Percentiles rank a stretch among this genome's conserved stretches.
These are phyloP conservation scores for Cystobasidiaceae sp. DNA, from an alignment of 1,284 basidiomycete genomes.

Conservation along the genomic window DNA sequence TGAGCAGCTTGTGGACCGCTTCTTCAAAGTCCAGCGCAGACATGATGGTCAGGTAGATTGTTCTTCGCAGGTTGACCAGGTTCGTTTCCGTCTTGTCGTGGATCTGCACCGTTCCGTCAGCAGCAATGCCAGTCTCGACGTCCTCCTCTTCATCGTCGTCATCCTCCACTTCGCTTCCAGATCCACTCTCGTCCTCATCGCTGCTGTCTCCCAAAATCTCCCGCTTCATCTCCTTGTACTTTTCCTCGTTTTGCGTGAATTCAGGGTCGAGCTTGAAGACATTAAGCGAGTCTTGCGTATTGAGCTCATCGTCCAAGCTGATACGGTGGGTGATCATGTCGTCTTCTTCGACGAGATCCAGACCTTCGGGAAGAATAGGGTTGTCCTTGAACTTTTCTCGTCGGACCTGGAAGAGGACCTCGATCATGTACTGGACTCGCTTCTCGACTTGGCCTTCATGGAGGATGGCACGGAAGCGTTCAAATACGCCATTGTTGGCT, in stretches of 20 bases:
- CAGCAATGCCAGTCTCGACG: slow-evolving; percentile 37
- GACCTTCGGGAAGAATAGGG: slow-evolving; percentile 81
- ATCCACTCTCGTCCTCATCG: slow-evolving; percentile 55
- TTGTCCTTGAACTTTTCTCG: slow-evolving; percentile 99
- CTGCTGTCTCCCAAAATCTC: slow-evolving; percentile 77
- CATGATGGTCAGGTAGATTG: slow-evolving; percentile 98
- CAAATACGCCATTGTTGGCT: slow-evolving; percentile 86
- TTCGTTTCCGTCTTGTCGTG: slow-evolving; percentile 94
- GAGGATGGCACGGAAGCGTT: slow-evolving; percentile 90
- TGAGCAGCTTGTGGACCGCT: slow-evolving; percentile 95
- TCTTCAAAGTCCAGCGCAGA: slow-evolving; percentile 83
- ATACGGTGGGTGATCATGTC: slow-evolving; percentile 94
- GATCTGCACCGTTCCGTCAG: slow-evolving; percentile 72
- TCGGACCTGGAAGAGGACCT: slow-evolving; percentile 94
- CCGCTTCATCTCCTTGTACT: slow-evolving; percentile 81
- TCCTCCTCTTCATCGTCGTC: slow-evolving; percentile 59
- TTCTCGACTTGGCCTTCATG: slow-evolving; percentile 94
- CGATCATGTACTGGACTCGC: slow-evolving; percentile 98
- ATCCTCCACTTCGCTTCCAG: slow-evolving; percentile 53
- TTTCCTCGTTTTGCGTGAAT: slow-evolving; percentile 85
- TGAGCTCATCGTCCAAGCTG: slow-evolving; percentile 83
- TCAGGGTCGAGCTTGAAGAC: slow-evolving; percentile 92
- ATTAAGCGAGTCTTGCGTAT: slow-evolving; percentile 90
- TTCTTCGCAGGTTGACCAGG: slow-evolving; percentile 85
- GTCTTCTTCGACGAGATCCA: slow-evolving; percentile 96